Conservation (phyloP, 495 filamentous ascomycete genomes). For the Aspergillus asperescens region DNA sequence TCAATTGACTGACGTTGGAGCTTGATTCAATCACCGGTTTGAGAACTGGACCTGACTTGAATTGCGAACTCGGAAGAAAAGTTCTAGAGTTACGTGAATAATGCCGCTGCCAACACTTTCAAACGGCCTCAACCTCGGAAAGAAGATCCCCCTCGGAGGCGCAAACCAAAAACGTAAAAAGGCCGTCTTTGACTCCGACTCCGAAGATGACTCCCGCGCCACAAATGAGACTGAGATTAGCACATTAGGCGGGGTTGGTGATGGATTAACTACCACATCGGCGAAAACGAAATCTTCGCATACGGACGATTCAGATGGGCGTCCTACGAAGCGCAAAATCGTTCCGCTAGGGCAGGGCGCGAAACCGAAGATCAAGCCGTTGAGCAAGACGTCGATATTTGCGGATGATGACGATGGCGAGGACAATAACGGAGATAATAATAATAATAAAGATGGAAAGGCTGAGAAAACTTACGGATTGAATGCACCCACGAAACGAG, state of each 20-base stretch:
- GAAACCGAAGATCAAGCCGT: conserved; percentile 27
- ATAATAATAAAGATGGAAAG: neutral
- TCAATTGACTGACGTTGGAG: too few relatives aligned
- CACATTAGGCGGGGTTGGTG: conserved; percentile 38
- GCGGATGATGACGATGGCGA: conserved; percentile 38
- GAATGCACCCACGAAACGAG: conserved; percentile 9
- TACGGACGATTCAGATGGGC: conserved; percentile 15
- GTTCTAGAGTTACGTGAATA: neutral
- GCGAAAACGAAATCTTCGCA: conserved; percentile 12
- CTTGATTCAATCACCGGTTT: too few relatives aligned
- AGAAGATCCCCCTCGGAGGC: conserved; percentile 1
- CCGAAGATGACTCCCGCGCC: conserved; percentile 21
- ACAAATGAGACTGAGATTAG: conserved; percentile 30
- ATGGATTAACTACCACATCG: conserved; percentile 17
- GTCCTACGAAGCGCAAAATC: conserved; percentile 36
- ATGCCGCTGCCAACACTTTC: conserved; percentile 45
- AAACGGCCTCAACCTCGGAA: conserved; percentile 57
- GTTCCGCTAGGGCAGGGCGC: conserved; percentile 18
- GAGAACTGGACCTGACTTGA: too few relatives aligned
- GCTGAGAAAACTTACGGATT: conserved; percentile 2
- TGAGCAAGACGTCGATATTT: conserved; percentile 40
- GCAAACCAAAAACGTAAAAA: conserved; percentile 44
- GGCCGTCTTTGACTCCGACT: conserved; percentile 46
- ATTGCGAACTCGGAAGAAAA: neutral
- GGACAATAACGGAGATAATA: conserved; percentile 13